Conservation (phyloP, 768 basidiomycete species). For the Plicaturopsis crispa region DNA sequence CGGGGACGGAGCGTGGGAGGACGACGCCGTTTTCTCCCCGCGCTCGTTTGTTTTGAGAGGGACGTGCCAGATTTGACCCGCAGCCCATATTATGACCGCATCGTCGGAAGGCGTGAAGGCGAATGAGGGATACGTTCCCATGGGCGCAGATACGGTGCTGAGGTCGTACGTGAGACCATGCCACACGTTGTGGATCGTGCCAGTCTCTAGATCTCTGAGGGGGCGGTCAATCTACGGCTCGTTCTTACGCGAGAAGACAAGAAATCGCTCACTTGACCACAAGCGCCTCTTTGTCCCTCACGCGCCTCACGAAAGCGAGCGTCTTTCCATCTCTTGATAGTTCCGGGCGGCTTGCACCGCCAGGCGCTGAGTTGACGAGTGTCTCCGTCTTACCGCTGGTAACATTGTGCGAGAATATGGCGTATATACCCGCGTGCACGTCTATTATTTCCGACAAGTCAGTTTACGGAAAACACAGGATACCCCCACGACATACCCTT, state of each 20-base stretch:
- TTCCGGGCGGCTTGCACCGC: slow-evolving; percentile 69
- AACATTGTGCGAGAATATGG: slow-evolving; percentile 61
- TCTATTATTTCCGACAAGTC: slow-evolving; percentile 28
- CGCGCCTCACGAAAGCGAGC: slow-evolving; percentile 67
- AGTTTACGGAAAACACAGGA: neutral
- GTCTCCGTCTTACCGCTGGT: slow-evolving; percentile 44
- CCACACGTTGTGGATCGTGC: slow-evolving; percentile 59
- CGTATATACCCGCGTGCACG: slow-evolving; percentile 62
- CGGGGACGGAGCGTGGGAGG: slow-evolving; percentile 31
- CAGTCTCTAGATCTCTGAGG: slow-evolving; percentile 56
- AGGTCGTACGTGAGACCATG: slow-evolving; percentile 65
- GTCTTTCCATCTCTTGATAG: slow-evolving; percentile 62
- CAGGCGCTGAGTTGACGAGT: slow-evolving; percentile 50
- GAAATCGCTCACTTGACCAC: slow-evolving; percentile 51
- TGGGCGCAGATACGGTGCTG: slow-evolving; percentile 57
- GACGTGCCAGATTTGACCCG: slow-evolving; percentile 59
- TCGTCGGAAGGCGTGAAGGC: slow-evolving; percentile 55
- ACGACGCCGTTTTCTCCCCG: slow-evolving; percentile 46
- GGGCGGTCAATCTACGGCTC: slow-evolving; percentile 2
- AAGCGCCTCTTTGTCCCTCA: slow-evolving; percentile 64
- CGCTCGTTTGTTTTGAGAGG: slow-evolving; percentile 43
- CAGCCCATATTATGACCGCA: slow-evolving; percentile 66
- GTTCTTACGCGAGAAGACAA: neutral
- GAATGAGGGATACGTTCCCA: slow-evolving; percentile 77
- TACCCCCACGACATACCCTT: slow-evolving; percentile 38